phyloP scores from a whole-genome alignment of 345 rosid species.

The Limnanthes douglasii region DNA sequence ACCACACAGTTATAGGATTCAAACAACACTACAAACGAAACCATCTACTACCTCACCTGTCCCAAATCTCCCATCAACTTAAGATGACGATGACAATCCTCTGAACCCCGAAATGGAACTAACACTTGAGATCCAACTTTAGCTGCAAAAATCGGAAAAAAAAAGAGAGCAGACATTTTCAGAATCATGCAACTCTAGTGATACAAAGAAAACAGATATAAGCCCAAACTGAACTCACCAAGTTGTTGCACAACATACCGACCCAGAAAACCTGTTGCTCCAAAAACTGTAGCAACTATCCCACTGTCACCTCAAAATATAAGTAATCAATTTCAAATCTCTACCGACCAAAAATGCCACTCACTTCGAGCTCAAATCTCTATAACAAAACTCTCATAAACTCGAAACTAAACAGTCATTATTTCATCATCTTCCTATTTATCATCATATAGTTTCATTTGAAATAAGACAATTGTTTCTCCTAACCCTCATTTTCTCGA shows the following conservation, averaged over 20 bases:
- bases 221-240: slow-evolving; percentile 34
- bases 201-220: slow-evolving; percentile 2
- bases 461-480: not conserved
- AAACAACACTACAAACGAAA: not conserved
- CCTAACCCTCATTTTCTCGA: not conserved
- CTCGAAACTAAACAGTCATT: slow-evolving; percentile 1
- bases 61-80: slow-evolving; percentile 99
- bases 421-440: not conserved
- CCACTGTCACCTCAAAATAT: slow-evolving; percentile 39
- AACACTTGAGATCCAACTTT: slow-evolving; percentile 95
- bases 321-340: slow-evolving; percentile 1
- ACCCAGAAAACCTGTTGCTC: slow-evolving; percentile 97
- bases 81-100: slow-evolving; percentile 84
- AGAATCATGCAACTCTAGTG: not conserved
- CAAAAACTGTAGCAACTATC: slow-evolving; percentile 86
- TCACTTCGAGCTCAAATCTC: not conserved
- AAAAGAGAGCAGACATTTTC: not conserved
- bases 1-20: not conserved
- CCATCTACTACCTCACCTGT: slow-evolving; percentile 34
- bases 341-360: not conserved
- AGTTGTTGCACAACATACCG: slow-evolving; percentile 98
- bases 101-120: slow-evolving; percentile 94
- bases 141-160: slow-evolving; percentile 46
- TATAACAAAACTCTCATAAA: not conserved
- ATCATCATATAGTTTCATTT: not conserved